Evolutionary conservation across 805 yeast species (phyloP), one percentile per base, ranked within the genome.

Genomic region (Peterozyma toletana): DNA sequence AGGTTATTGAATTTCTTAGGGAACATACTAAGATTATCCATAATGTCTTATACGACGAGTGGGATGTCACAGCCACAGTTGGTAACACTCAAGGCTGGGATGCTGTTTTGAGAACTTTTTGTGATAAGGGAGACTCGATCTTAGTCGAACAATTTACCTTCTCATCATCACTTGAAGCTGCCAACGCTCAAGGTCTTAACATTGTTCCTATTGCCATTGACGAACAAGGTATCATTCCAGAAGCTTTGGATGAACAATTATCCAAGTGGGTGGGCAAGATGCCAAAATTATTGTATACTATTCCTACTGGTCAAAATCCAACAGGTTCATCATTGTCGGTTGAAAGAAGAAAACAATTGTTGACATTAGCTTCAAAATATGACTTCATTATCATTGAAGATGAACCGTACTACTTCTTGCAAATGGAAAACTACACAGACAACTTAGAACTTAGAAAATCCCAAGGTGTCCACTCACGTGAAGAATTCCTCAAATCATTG

Each of bases 31-130:
- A 74, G 46, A 43, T 68, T 14, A 65, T 77, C 48, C 81, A 77
- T 59, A 53, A 66, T 35, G 60, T 73, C 21, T 73, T 71, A 35
- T 78, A 80, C 63, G 62, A 70, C 18, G 83, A 85, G 59, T 91
- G 97, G 96, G 85, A 76, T 52, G 62, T 78, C 35, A 64, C 86
- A 40, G 63, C 80, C 50, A 73, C 89, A 38, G 75, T 82, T 30
- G 99, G 99, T 54, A 91, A 89, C 74, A 91, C 98, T 30, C 88
- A 86, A 64, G 76, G 88, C 3, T 87, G 96, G 95, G 97, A 90
- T 56, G 80, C 95, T 9, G 73, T 81, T 31, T 72, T 91, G 60
- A 70, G 80, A 60, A 76, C 79, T 9, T 77, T 75, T 56, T 63
- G 67, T 51, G 66, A 72, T 46, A 62, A 75, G 36, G 83, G 86